Evolutionary conservation across 495 filamentous ascomycete genomes (phyloP), one percentile per base, ranked within the genome.

Genomic region (Lasiosphaeria miniovina): DNA sequence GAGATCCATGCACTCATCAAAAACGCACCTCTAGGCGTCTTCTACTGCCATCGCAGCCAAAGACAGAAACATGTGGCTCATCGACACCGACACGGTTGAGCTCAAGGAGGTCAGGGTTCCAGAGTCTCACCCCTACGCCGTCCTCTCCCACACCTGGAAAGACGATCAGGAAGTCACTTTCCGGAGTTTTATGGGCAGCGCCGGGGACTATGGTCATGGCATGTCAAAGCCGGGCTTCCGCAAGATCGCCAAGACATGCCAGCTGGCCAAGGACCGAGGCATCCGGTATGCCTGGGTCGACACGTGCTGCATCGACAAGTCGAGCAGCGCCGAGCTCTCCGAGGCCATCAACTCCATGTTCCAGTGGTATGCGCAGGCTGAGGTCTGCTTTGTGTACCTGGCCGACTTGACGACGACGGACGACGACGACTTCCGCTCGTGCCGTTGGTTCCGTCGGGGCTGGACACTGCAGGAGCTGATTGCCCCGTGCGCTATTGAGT

Each of bases 271-370:
- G 34, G 7, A 50, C 33, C 34, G 9, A 17, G 64, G 34, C 43
- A 52, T n/a, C 50, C 31, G 48, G 15, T 68, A 65, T 60, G 33
- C 62, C 33, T 75, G 71, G 72, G 57, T 71, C n/a, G 71, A 75
- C 33, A 75, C 69, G 34, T 71, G 66, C 54, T 76, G 72, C 59
- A 75, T 75, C 52, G 65, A 79, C 62, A 79, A 77, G 62, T 62
- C 64, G 6, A 70, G 68, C 55, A 68, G 63, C 38, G 72, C 70
- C 8, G 76, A 78, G 49, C 59, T 77, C n/a, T 63, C 65, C 11
- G 71, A 74, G 58, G 68, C 74, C 11, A 74, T 73, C 32, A 75
- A 74, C 55, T 73, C 71, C 38, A 77, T 77, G 74, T 76, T 67
- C 36, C 51, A 45, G 6, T 77, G 70, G 74, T 78, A 77, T 52